A percentile compares a stretch with the other conserved stretches of the same genome.
phyloP scores from a whole-genome alignment of 176 grass and related monocot species.

The Triticum turgidum region DNA sequence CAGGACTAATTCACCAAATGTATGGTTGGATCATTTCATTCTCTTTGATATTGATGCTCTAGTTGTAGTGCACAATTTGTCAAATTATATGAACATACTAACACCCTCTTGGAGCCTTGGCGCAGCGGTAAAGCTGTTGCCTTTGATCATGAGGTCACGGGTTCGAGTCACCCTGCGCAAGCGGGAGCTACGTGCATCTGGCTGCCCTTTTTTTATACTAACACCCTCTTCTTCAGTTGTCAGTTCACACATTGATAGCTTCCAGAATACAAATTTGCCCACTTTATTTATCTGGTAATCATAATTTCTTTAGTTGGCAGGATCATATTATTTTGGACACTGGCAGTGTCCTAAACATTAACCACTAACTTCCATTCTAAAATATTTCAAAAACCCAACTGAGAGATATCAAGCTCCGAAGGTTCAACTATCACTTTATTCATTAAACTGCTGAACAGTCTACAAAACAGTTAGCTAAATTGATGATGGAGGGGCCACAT shows the following conservation, averaged over 20 bases:
- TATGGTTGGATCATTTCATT: conserved; percentile 18
- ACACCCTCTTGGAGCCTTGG: not conserved
- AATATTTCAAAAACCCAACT: not conserved
- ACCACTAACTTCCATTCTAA: not conserved
- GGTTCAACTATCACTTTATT: not conserved
- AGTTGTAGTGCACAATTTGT: not conserved
- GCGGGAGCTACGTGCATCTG: no score
- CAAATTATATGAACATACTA: not conserved
- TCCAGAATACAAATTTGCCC: not conserved
- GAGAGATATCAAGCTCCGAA: not conserved
- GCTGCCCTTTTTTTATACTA: not conserved
- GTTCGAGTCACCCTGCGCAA: no score
- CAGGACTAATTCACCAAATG: not conserved
- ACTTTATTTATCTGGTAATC: not conserved
- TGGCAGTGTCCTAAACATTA: not conserved
- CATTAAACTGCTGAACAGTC: not conserved
- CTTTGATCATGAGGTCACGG: no score
- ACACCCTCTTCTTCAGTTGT: not conserved
- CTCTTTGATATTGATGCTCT: conserved; percentile 8
- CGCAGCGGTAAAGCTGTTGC: no score
- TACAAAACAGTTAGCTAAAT: not conserved
- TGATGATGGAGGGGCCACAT: not conserved
- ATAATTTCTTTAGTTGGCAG: not conserved
- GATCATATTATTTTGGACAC: not conserved
- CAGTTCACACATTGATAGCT: not conserved